Percentiles rank a stretch among this genome's conserved stretches.
phyloP scores from a whole-genome alignment of 441 rosid species.

The Erodium trifolium region DNA sequence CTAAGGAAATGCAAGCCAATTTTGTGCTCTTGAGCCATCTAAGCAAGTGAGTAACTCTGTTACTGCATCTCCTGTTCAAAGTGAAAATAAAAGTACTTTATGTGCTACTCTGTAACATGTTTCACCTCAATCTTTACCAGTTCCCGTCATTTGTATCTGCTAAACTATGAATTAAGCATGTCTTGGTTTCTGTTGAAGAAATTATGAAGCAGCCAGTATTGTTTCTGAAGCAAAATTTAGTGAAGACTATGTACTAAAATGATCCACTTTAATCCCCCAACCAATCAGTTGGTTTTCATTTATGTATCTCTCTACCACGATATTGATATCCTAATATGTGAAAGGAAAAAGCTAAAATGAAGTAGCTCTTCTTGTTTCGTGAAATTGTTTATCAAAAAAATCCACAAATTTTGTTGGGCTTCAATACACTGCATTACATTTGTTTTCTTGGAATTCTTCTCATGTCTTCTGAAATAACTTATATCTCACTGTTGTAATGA shows the following conservation, averaged over 20 bases:
- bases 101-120: not conserved
- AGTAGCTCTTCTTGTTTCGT: not conserved
- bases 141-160: too few species aligned
- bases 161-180: too few species aligned
- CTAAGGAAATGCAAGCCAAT: conserved; percentile 76
- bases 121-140: not conserved
- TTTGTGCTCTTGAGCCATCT: conserved; percentile 68
- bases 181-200: not conserved
- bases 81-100: not conserved
- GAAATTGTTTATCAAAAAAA: not conserved
- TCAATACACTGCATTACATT: not conserved
- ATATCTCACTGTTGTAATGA: conserved; percentile 16
- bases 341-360: not conserved
- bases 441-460: not conserved
- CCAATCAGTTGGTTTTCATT: not conserved
- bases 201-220: not conserved
- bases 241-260: not conserved
- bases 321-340: not conserved
- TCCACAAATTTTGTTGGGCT: not conserved
- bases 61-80: conserved; percentile 6
- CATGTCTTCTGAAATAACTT: not conserved
- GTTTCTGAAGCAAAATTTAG: not conserved
- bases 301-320: not conserved
- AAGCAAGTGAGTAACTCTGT: conserved; percentile 55
- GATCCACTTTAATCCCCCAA: not conserved